A percentile compares a stretch with the other conserved stretches of the same genome.
These are phyloP conservation scores for Pueraria montana DNA, from an alignment of 306 rosid genomes.

Conservation along the genomic window DNA sequence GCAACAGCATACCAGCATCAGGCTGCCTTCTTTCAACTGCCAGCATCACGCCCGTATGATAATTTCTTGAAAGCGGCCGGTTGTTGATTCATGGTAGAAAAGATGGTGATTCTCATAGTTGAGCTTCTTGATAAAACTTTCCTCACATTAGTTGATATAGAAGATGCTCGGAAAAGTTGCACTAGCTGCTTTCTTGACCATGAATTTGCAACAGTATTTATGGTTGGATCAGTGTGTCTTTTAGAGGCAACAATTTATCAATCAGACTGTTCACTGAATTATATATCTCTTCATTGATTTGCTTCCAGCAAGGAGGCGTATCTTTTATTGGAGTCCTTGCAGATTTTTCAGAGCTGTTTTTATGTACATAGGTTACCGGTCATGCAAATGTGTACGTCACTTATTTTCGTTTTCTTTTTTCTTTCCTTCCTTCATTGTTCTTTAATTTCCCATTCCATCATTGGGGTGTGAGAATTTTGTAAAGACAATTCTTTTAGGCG, in stretches of 20 bases:
- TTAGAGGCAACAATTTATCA: slow-evolving; percentile 19
- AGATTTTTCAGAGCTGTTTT: slow-evolving; percentile 36
- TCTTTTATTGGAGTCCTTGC: slow-evolving; percentile 53
- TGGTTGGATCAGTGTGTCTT: slow-evolving; percentile 35
- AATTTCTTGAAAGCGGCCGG: slow-evolving; percentile 86
- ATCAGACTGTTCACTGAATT: slow-evolving; percentile 32
- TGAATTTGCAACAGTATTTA: slow-evolving; percentile 31
- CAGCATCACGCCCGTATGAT: slow-evolving; percentile 80
- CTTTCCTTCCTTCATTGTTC: slow-evolving; percentile 29
- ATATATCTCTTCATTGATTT: slow-evolving; percentile 38
- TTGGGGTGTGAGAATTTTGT: slow-evolving; percentile 52
- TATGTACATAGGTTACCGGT: slow-evolving; percentile 42
- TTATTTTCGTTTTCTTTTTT: background rate
- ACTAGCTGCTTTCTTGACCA: slow-evolving; percentile 35
- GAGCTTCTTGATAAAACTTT: slow-evolving; percentile 29
- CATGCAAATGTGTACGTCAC: slow-evolving; percentile 32
- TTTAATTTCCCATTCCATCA: slow-evolving; percentile 37
- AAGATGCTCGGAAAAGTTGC: slow-evolving; percentile 44
- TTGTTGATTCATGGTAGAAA: slow-evolving; percentile 59
- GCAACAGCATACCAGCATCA: slow-evolving; percentile 70
- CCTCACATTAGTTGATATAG: slow-evolving; percentile 17
- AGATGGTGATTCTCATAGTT: slow-evolving; percentile 24
- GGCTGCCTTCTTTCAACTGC: slow-evolving; percentile 71
- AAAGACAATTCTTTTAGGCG: slow-evolving; percentile 35
- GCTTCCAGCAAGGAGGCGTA: slow-evolving; percentile 43